Evolutionary conservation across 164 flowering plant genomes (phyloP).

Genomic region (Akebia trifoliata): DNA sequence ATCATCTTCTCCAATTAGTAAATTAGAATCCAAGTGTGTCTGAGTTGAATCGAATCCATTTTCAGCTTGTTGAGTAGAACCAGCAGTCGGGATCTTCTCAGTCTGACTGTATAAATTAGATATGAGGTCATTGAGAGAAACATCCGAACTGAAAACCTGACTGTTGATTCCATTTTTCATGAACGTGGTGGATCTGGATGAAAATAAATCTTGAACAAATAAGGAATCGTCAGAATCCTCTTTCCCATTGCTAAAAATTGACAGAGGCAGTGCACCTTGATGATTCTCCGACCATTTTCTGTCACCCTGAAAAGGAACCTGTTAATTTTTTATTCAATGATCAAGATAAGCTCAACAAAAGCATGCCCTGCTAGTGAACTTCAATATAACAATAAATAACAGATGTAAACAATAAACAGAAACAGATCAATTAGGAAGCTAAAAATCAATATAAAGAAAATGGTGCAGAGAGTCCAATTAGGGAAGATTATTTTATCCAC

Average conservation of each 20-base stretch:
- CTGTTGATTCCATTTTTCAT: slow-evolving; percentile 19
- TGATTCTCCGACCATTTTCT: slow-evolving; percentile 17
- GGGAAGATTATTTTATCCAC: no score
- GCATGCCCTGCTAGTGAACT: not conserved
- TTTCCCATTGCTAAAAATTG: slow-evolving; percentile 41
- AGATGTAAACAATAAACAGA: not conserved
- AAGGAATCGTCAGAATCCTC: slow-evolving; percentile 29
- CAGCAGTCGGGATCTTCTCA: slow-evolving; percentile 24
- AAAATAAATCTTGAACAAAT: slow-evolving; percentile 24
- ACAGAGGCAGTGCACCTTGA: slow-evolving; percentile 34
- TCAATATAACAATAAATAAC: not conserved
- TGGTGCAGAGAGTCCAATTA: no score
- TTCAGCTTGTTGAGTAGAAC: slow-evolving; percentile 16
- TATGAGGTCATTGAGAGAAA: slow-evolving; percentile 50
- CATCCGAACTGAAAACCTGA: slow-evolving; percentile 14
- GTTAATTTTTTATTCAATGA: not conserved
- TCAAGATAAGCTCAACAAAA: not conserved
- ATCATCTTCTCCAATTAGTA: slow-evolving; percentile 26
- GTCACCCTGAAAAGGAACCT: slow-evolving; percentile 29
- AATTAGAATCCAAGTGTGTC: slow-evolving; percentile 14
- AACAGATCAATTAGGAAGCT: not conserved
- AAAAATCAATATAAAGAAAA: not conserved
- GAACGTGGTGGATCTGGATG: slow-evolving; percentile 13
- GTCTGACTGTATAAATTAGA: slow-evolving; percentile 54
- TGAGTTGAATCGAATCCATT: slow-evolving; percentile 22